These are phyloP conservation scores for Hypholoma sublateritium DNA, from an alignment of 768 basidiomycete genomes.

Conservation along the genomic window DNA sequence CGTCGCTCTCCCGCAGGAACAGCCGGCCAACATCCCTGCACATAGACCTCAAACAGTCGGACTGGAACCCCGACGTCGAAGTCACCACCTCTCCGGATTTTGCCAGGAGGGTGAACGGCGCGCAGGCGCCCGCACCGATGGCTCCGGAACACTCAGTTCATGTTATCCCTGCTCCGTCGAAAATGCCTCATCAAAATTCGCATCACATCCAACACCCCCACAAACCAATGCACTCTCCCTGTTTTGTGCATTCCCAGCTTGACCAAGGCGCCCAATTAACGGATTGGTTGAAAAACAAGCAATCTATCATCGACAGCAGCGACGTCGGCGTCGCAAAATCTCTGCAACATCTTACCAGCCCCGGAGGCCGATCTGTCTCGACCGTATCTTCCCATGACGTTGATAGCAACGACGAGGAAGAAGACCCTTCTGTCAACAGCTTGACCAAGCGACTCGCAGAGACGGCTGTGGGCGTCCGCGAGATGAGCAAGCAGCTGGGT, in stretches of 20 bases:
- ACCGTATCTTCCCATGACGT: constrained; percentile 3
- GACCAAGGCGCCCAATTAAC: constrained; percentile 78
- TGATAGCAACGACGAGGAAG: constrained; percentile 29
- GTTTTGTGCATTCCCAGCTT: constrained; percentile 91
- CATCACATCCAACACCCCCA: constrained; percentile 30
- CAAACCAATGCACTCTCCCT: constrained; percentile 65
- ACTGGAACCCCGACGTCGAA: constrained; percentile 44
- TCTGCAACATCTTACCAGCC: constrained; percentile 31
- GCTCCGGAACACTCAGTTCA: constrained; percentile 18
- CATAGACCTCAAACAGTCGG: constrained; percentile 35
- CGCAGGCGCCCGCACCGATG: constrained; percentile 7
- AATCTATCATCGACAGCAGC: constrained; percentile 32
- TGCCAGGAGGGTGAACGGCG: constrained; percentile 15
- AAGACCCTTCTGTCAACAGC: constrained; percentile 62
- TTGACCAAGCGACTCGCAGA: constrained; percentile 93
- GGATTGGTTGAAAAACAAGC: constrained; percentile 64
- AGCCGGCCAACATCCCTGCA: constrained; percentile 47
- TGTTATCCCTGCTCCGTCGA: constrained; percentile 11
- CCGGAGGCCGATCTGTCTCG: constrained; percentile 14
- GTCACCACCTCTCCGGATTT: constrained; percentile 33
- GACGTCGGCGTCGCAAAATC: constrained; percentile 54
- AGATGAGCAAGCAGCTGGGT: constrained; percentile 99
- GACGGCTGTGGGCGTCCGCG: constrained; percentile 94
- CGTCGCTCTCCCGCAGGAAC: constrained; percentile 40
- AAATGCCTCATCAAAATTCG: constrained; percentile 16